phyloP scores from a whole-genome alignment of 345 rosid species.

The Eutrema japonicum region DNA sequence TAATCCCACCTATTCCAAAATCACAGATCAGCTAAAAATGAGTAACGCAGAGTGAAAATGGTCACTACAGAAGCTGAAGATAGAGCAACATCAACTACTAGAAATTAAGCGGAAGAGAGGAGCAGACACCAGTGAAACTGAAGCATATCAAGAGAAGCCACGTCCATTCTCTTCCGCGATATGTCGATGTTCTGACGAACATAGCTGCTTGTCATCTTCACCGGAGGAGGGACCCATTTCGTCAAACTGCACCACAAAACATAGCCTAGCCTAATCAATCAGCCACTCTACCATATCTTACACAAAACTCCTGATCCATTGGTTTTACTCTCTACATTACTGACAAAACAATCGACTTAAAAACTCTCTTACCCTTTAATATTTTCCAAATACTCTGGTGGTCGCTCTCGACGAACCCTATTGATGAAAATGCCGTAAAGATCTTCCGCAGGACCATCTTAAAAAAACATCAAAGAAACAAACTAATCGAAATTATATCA shows the following conservation, averaged over 20 bases:
- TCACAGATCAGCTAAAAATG: slow-evolving; percentile 6
- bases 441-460: slow-evolving; percentile 97
- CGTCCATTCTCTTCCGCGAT: slow-evolving; percentile 93
- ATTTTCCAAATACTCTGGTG: slow-evolving; percentile 69
- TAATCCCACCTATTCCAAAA: slow-evolving; percentile 83
- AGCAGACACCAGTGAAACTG: slow-evolving; percentile 83
- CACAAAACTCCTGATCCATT: neutral
- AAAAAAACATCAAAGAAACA: neutral
- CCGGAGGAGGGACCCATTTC: slow-evolving; percentile 97
- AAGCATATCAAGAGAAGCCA: slow-evolving; percentile 93
- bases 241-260: slow-evolving; percentile 66
- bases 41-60: neutral
- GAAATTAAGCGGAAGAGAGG: neutral
- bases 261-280: neutral
- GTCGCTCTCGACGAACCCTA: slow-evolving; percentile 75
- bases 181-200: slow-evolving; percentile 71
- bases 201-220: slow-evolving; percentile 86
- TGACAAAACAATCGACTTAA: neutral
- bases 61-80: neutral
- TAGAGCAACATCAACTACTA: neutral
- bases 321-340: neutral
- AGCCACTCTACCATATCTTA: neutral
- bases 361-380: slow-evolving; percentile 70
- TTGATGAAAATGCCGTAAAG: slow-evolving; percentile 91
- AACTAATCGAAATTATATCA: neutral